Evolutionary conservation across 495 filamentous ascomycete species (phyloP).

Genomic region (Penicillium lividum): DNA sequence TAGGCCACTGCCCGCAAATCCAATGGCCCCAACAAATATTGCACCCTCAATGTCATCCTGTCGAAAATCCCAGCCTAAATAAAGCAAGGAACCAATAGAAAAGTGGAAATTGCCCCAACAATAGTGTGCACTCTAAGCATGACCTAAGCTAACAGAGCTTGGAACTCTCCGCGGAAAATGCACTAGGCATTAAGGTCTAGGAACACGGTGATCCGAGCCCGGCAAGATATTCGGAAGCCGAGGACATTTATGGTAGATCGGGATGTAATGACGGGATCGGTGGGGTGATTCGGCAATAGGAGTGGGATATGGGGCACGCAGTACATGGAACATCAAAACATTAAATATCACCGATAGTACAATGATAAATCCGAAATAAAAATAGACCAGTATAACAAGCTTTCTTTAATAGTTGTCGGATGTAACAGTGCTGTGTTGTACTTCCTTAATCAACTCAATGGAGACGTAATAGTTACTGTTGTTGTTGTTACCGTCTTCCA

Average conservation of each 20-base stretch:
- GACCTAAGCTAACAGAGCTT: background rate
- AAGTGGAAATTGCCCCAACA: background rate
- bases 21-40: background rate
- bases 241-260: background rate
- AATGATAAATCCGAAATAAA: too few relatives aligned
- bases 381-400: too few relatives aligned
- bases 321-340: too few relatives aligned
- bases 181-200: background rate
- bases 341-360: too few relatives aligned
- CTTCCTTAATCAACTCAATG: too few relatives aligned
- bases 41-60: background rate
- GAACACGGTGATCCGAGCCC: background rate
- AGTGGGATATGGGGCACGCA: background rate
- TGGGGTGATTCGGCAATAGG: background rate
- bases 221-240: constrained; percentile 14
- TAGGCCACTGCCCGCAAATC: background rate
- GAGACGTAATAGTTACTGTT: too few relatives aligned
- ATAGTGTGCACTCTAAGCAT: background rate
- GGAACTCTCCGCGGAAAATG: background rate
- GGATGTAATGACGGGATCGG: background rate
- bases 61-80: background rate
- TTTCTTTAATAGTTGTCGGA: too few relatives aligned
- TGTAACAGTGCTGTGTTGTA: too few relatives aligned
- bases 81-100: background rate
- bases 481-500: too few relatives aligned